Conservation (phyloP, 2,329 filamentous ascomycete species). For the Fusarium chaquense region DNA sequence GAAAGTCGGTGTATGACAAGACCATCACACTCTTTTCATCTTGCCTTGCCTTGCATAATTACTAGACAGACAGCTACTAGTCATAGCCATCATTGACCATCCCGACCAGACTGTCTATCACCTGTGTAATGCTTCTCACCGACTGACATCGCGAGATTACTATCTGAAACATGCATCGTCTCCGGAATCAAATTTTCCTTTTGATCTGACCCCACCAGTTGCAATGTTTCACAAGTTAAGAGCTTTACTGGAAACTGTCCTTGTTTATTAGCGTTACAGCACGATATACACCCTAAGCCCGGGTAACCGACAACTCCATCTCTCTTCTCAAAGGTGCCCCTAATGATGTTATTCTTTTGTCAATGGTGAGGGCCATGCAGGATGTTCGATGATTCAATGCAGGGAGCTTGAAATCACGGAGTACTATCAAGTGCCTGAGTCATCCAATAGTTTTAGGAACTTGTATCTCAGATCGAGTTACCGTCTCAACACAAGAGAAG, state of each 20-base stretch:
- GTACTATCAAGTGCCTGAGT: background rate
- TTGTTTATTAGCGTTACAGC: background rate
- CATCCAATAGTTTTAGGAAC: background rate
- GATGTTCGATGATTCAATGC: background rate
- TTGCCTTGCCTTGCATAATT: background rate
- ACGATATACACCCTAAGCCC: constrained; percentile 1
- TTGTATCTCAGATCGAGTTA: background rate
- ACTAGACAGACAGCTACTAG: background rate
- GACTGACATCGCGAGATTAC: background rate
- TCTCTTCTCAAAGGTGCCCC: background rate
- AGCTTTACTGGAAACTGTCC: background rate
- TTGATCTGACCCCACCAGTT: background rate
- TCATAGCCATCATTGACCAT: background rate
- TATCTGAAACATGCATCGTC: constrained; percentile 6
- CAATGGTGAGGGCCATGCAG: background rate
- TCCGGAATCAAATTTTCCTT: background rate
- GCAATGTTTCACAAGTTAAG: background rate
- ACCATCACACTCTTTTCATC: background rate
- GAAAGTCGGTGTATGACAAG: constrained; percentile 16
- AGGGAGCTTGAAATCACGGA: background rate
- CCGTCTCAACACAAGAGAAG: background rate
- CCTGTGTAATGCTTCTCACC: background rate
- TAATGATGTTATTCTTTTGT: background rate
- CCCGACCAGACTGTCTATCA: background rate
- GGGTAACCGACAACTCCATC: background rate